These are phyloP conservation scores for Talaromyces piceae DNA, from an alignment of 2,329 filamentous ascomycete genomes.

Conservation along the genomic window DNA sequence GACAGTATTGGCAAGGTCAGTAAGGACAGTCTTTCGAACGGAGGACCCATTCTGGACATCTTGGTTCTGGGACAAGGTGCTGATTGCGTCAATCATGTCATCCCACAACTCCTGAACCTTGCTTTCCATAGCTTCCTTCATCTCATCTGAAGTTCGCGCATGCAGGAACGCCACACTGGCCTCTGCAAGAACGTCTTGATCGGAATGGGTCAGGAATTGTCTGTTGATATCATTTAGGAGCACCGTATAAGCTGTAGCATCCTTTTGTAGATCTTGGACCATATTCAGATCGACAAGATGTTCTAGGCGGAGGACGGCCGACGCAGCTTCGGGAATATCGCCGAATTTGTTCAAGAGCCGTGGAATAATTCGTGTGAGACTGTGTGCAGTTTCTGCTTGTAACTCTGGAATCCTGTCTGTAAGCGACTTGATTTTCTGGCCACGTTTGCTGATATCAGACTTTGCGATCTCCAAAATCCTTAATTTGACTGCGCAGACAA, in stretches of 20 bases:
- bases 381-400: slow-evolving; percentile 70
- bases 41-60: slow-evolving; percentile 66
- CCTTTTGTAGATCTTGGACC: slow-evolving; percentile 82
- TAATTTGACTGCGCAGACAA: slow-evolving; percentile 73
- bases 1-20: slow-evolving; percentile 64
- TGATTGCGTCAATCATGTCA: slow-evolving; percentile 65
- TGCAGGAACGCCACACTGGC: slow-evolving; percentile 76
- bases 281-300: slow-evolving; percentile 79
- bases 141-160: slow-evolving; percentile 77
- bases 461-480: slow-evolving; percentile 62
- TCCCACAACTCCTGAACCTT: slow-evolving; percentile 84
- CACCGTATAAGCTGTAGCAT: slow-evolving; percentile 69
- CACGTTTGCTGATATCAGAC: slow-evolving; percentile 47
- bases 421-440: slow-evolving; percentile 51
- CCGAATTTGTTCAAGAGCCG: slow-evolving; percentile 87
- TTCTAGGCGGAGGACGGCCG: slow-evolving; percentile 76
- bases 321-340: slow-evolving; percentile 77
- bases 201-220: slow-evolving; percentile 88
- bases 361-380: slow-evolving; percentile 72
- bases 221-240: slow-evolving; percentile 86
- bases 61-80: slow-evolving; percentile 61
- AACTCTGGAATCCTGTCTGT: slow-evolving; percentile 59
- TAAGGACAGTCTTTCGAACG: slow-evolving; percentile 57
- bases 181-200: slow-evolving; percentile 75
- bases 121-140: slow-evolving; percentile 74